Base-by-base conservation (phyloP, 192 early-diverging fungal species). In the Fimicolochytrium jonesii region DNA sequence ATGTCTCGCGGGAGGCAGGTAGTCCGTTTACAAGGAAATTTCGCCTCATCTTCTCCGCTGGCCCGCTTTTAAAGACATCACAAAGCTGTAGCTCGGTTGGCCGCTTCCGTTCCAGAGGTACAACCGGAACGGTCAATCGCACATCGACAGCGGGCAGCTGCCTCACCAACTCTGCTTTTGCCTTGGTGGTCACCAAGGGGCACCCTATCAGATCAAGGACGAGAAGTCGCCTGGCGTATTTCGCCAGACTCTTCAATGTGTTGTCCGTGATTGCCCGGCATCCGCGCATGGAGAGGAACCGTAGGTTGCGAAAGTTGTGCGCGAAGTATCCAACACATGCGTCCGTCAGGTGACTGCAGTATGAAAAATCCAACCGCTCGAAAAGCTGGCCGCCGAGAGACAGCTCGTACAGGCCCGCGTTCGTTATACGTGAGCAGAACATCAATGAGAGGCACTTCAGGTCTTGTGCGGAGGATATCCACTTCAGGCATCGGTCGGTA, bases 371-470 rank as follows among this genome's bases (percentile, higher is more conserved):
- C 22, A 81, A 63, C 28, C 28, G 35, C 30, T 56, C 36, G 46
- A 76, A 78, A 34, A 54, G 26, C 49, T 79, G 76, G 43, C 39
- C 35, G 6, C 73, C 79, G 15, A 74, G 66, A 13, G 72, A 68
- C 3, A 81, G 66, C 46, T 81, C 74, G 64, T 72, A 76, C 1
- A 81, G 59, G 1, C 79, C 79, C 2, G 57, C 74, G 59, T 79
- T 77, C 4, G 74, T 81, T 35, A 81, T 66, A 18, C 73, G 54
- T 7, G 68, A 76, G 72, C 79, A 81, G 49, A 81, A 81, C 0
- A 59, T 58, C 10, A 81, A 52, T 29, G 69, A 64, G 35, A 81
- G 55, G 33, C 64, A 39, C 18, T 20, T 59, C 18, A 81, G 64
- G 28, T 80, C 50, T 10, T 56, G 59, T 33, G 70, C 70, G 46